Evolutionary conservation across 2,329 filamentous ascomycete species (phyloP).

Genomic region (Hypoxylon sp.): DNA sequence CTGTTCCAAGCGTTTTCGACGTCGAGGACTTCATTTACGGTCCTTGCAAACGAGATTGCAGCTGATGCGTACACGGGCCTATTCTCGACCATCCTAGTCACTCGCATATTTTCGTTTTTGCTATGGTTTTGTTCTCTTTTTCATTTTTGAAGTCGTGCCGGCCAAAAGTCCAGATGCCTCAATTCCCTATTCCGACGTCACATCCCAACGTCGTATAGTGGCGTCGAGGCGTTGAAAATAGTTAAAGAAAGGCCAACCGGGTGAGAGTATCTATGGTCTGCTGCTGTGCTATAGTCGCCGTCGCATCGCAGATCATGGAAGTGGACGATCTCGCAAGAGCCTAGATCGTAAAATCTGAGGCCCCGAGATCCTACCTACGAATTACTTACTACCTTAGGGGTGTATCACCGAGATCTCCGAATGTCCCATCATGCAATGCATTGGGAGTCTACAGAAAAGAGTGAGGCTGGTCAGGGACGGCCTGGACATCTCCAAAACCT

Average conservation of each 20-base stretch:
- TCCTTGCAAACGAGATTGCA: slow-evolving; percentile 20
- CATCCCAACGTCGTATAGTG: background rate
- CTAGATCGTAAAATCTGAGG: background rate
- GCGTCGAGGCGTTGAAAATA: background rate
- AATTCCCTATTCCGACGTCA: background rate
- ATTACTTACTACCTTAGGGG: slow-evolving; percentile 27
- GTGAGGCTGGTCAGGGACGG: background rate
- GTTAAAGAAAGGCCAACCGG: background rate
- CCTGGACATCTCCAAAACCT: slow-evolving; percentile 3
- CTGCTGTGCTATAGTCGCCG: slow-evolving; percentile 2
- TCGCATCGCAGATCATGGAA: background rate
- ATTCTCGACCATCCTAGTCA: background rate
- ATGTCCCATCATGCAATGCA: background rate
- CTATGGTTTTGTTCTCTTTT: background rate
- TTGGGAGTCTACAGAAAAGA: background rate
- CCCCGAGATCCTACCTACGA: slow-evolving; percentile 8
- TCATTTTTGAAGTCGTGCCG: no score
- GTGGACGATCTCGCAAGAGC: background rate
- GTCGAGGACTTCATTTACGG: background rate
- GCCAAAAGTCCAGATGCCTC: slow-evolving; percentile 16
- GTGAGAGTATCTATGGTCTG: background rate
- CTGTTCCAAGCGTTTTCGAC: background rate
- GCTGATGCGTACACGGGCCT: slow-evolving; percentile 29
- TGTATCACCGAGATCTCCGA: slow-evolving; percentile 7
- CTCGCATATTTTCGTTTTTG: background rate